A percentile compares a stretch with the other conserved stretches of the same genome.
phyloP scores from a whole-genome alignment of 257 asterid species.

The Capsicum chinense region DNA sequence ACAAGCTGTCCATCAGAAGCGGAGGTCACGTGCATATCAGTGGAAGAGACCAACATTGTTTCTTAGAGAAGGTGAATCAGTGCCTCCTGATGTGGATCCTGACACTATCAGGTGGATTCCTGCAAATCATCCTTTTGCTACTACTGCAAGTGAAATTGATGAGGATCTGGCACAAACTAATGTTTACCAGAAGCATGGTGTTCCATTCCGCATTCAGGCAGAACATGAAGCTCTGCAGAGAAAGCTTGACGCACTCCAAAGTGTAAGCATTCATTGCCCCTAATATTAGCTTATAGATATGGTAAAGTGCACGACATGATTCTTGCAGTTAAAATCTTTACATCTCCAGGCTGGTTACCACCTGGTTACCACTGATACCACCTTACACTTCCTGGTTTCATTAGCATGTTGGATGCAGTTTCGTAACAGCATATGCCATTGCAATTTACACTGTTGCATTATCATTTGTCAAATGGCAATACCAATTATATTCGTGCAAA shows the following conservation, averaged over 20 bases:
- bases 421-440: neutral
- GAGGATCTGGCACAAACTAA: constrained; percentile 92
- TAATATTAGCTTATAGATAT: neutral
- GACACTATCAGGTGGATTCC: constrained; percentile 98
- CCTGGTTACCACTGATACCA: constrained; percentile 6
- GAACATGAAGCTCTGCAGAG: constrained; percentile 97
- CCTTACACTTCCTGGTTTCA: constrained; percentile 11
- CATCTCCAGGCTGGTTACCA: constrained; percentile 19
- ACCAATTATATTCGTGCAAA: constrained; percentile 3
- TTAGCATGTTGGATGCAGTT: neutral
- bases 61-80: constrained; percentile 90
- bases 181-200: constrained; percentile 94
- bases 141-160: constrained; percentile 90
- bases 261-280: constrained; percentile 51
- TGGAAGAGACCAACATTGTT: constrained; percentile 98
- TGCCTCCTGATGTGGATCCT: constrained; percentile 99
- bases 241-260: constrained; percentile 93
- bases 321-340: constrained; percentile 10
- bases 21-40: constrained; percentile 97
- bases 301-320: neutral
- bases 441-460: neutral
- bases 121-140: constrained; percentile 98
- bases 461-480: neutral
- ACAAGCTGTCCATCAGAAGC: constrained; percentile 78
- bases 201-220: constrained; percentile 92